phyloP scores from a whole-genome alignment of 208 protist genomes.

The Angomonas ambiguus region DNA sequence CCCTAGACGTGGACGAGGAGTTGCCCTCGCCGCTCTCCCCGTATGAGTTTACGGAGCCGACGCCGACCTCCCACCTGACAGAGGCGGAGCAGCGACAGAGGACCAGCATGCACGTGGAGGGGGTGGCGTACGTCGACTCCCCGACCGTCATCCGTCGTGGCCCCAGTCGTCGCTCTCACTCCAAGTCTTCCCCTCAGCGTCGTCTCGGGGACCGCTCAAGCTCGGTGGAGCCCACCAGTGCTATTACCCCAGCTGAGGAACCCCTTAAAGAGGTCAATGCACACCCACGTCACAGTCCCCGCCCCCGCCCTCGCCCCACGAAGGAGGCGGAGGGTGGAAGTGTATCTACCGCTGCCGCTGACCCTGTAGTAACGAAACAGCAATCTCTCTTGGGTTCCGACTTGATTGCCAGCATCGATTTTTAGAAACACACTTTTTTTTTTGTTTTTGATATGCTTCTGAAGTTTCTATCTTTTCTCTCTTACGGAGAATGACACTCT shows the following conservation, averaged over 20 bases:
- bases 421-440: background rate
- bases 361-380: no score
- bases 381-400: no score
- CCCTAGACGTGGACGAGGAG: constrained; percentile 10
- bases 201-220: background rate
- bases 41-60: background rate
- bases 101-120: constrained; percentile 1
- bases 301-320: no score
- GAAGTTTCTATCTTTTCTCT: background rate
- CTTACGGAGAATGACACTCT: background rate
- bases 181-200: background rate
- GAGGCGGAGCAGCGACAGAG: background rate
- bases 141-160: background rate
- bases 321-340: no score
- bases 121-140: constrained; percentile 6
- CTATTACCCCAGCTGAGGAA: background rate
- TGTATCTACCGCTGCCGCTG: no score
- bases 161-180: background rate
- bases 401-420: no score
- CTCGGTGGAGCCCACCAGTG: background rate
- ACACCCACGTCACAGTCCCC: background rate
- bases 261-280: background rate
- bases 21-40: background rate
- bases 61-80: background rate
- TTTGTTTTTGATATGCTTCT: background rate